Base-by-base conservation (phyloP, 1,139 yeast species). In the Waltiozyma sp. region DNA sequence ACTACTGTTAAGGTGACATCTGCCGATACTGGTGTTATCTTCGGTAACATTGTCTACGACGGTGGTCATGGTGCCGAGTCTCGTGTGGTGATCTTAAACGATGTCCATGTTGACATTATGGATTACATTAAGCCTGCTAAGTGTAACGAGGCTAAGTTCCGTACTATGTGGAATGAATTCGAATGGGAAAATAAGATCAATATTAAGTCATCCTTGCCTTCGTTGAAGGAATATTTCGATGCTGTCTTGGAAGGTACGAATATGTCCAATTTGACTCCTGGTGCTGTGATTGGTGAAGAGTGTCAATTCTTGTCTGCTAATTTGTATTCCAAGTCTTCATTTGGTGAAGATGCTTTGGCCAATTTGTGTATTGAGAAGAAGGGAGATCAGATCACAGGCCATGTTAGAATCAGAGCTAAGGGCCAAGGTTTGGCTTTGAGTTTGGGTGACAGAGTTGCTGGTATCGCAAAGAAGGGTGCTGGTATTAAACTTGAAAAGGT, bases 171-270 rank as follows among this genome's bases (percentile, higher is more conserved):
- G 99, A 86, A 88, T 62, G 97, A 89, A 63, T 93, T 93, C 61
- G 99, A 93, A 67, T 93, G 99, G 99, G 99, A 93, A 65, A 93
- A 93, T 68, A 93, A 93, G 69, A 91, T 93, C 58, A 85, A 91
- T 49, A 85, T 93, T 60, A 81, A 84, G 55, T 80, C 94, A 3
- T 72, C 70, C 45, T 72, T 81, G 56, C 65, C 75, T 38, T 68
- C 89, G 1, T 73, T 93, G 59, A 82, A 81, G 59, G 86, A 77
- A 41, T 93, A 87, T 65, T 71, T 93, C 62, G 83, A 80, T 46
- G 81, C 76, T 56, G 69, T 93, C 57, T 70, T 87, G 67, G 70
- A 72, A 49, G 91, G 88, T 41, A 91, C 98, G 11, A 89, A 91
- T 63, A 91, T 91, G 97, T 80, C 82, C 43, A 83, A 95, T 60